A percentile compares a stretch with the other conserved stretches of the same genome.
phyloP scores from a whole-genome alignment of 2,329 filamentous ascomycete species.

The Fusarium humuli region DNA sequence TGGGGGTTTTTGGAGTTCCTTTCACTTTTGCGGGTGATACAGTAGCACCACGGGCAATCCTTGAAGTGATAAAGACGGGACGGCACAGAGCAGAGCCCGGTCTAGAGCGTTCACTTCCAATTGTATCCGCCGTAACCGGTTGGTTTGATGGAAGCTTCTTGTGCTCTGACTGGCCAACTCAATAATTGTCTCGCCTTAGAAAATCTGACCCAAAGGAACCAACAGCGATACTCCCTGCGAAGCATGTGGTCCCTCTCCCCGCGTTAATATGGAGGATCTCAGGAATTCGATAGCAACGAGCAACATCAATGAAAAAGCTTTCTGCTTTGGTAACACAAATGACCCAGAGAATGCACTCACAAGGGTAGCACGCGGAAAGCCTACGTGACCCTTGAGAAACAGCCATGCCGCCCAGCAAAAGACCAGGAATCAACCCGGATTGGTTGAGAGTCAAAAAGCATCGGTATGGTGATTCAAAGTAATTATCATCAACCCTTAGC shows the following conservation, averaged over 20 bases:
- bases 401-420: conserved; percentile 20
- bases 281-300: conserved; percentile 33
- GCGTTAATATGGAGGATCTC: conserved; percentile 1
- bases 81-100: not conserved
- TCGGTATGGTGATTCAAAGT: conserved; percentile 41
- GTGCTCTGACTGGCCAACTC: not conserved
- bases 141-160: conserved; percentile 12
- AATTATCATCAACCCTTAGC: conserved; percentile 15
- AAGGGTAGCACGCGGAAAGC: conserved; percentile 28
- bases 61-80: not conserved
- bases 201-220: conserved; percentile 7
- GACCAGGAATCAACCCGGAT: conserved; percentile 17
- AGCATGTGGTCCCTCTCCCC: not conserved
- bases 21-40: conserved; percentile 5
- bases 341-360: conserved; percentile 23
- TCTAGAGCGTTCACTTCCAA: conserved; percentile 9
- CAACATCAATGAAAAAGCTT: conserved; percentile 12
- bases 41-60: not conserved
- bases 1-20: conserved; percentile 29
- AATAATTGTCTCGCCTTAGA: not conserved
- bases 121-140: conserved; percentile 25
- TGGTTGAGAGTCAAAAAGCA: conserved; percentile 2
- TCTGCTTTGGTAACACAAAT: conserved; percentile 22
- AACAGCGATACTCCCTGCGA: conserved; percentile 6
- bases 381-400: conserved; percentile 31